Evolutionary conservation across 1,284 basidiomycete species (phyloP), one percentile per base, ranked within the genome.

Genomic region (Crepidotus sp.): DNA sequence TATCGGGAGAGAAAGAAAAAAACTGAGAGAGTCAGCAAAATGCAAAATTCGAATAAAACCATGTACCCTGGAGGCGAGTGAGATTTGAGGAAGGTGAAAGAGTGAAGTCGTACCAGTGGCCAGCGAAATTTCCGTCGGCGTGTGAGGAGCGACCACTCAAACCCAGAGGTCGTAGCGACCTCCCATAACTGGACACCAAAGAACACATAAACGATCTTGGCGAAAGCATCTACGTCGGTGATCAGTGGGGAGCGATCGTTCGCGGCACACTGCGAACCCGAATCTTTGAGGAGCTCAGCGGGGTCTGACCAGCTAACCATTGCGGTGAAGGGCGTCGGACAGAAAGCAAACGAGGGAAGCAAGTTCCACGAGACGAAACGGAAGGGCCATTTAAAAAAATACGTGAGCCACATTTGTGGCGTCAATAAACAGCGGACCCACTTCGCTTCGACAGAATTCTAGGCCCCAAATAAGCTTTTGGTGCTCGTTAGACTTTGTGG

Each of bases 101-200:
- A n/a, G 26, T 42, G 19, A 43, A 33, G 24, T 64, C 72, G 50
- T 57, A 82, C 80, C 59, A 82, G 62, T 51, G 78, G 77, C 77
- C 77, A 81, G 26, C 71, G 70, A 49, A 81, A 74, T 55, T 63
- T 72, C 37, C 80, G 71, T 45, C 68, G 68, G 19, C 71, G 55
- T 19, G 66, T 71, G 33, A 83, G 50, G 30, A 84, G 56, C 19
- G 79, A 80, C 71, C 72, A 73, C 55, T 85, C 82, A 53, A 84
- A 83, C 46, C 68, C 67, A 42, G 62, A 71, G 4, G 81, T 82
- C 52, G 69, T 62, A 50, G 76, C 67, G 29, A 85, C 51, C 58
- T 85, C 82, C 81, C 81, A 84, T 17, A 77, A 46, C 52, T 80
- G 79, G 26, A 81, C 56, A 24, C 82, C 82, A 51, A 77, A 76